Evolutionary conservation across 1,284 basidiomycete genomes (phyloP), one percentile per base, ranked within the genome.

Genomic region (Fomes fomentarius): DNA sequence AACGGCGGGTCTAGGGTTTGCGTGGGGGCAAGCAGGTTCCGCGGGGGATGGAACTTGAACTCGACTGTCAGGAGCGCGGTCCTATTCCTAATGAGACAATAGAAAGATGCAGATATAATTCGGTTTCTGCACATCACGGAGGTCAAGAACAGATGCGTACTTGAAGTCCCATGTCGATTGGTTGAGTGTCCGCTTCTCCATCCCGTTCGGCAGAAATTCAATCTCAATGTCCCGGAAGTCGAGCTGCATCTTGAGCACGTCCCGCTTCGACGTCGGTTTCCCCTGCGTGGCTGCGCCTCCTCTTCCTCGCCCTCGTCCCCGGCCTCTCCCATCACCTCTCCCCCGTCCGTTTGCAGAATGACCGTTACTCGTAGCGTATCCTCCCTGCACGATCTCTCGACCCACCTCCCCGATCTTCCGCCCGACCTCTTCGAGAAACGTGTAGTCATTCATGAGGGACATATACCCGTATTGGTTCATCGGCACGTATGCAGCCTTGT

Each of bases 391-490:
- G 48, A 94, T 87, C 61, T 89, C 85, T 60, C 74, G 75, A 0
- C 93, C 91, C 84, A 86, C 91, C 19, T 81, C 82, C 19, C 77
- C 76, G 9, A 88, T 83, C 60, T 81, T 84, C 59, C 93, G 72
- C 26, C 89, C 84, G 43, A 92, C 72, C 15, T 92, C 88, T 70
- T 95, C 94, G 54, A 96, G 76, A 68, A 86, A 94, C 17, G 80
- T 79, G 69, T 93, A 95, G 71, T 96, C 93, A 63, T 85, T 81
- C 83, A 93, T 89, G 83, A 95, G 85, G 19, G 82, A 79, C 11
- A 91, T 89, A 78, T 90, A 93, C 2, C 82, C 80, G 65, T 93
- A 95, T 58, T 83, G 67, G 56, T 90, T 92, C 82, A 94, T 86
- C 4, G 87, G 83, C 14, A 94, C 83, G 65, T 85, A 93, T 2